Evolutionary conservation across 352 stramenopile species (phyloP).

Genomic region (Phytophthora rubi): DNA sequence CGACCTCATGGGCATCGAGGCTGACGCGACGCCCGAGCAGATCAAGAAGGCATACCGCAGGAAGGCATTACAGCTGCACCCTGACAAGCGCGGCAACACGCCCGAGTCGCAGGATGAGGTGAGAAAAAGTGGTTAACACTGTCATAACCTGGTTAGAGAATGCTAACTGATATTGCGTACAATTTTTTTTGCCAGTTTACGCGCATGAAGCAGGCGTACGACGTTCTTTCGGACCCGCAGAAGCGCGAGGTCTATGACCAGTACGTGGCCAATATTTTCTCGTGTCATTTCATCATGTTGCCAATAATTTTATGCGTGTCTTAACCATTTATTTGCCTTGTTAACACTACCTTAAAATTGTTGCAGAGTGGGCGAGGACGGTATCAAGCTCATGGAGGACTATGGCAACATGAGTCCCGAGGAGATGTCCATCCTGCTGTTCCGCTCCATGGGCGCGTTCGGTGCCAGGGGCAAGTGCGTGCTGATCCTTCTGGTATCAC

Average conservation of each 20-base stretch:
- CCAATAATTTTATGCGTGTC: background rate
- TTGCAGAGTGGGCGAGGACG: conserved; percentile 81
- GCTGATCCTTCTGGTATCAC: conserved; percentile 73
- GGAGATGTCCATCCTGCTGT: conserved; percentile 71
- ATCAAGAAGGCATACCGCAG: conserved; percentile 94
- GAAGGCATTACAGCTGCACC: conserved; percentile 93
- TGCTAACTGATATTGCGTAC: conserved; percentile 4
- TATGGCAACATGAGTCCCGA: conserved; percentile 85
- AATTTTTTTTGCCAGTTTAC: conserved; percentile 71
- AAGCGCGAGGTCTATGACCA: conserved; percentile 87
- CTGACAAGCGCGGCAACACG: conserved; percentile 88
- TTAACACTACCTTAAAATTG: conserved; percentile 8
- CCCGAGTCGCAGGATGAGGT: conserved; percentile 83
- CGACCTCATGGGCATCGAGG: conserved; percentile 78
- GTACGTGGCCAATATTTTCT: conserved; percentile 33
- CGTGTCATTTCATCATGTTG: conserved; percentile 3
- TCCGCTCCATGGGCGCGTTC: conserved; percentile 78
- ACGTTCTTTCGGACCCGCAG: conserved; percentile 91
- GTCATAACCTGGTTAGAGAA: background rate
- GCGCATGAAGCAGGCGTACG: conserved; percentile 92
- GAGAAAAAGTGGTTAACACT: background rate
- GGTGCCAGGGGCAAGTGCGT: conserved; percentile 68
- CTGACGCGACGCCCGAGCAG: conserved; percentile 76
- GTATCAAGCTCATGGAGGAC: conserved; percentile 90
- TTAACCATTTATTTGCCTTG: background rate